Base-by-base conservation (phyloP, 1,139 yeast genomes). In the Meyerozyma carpophila region DNA sequence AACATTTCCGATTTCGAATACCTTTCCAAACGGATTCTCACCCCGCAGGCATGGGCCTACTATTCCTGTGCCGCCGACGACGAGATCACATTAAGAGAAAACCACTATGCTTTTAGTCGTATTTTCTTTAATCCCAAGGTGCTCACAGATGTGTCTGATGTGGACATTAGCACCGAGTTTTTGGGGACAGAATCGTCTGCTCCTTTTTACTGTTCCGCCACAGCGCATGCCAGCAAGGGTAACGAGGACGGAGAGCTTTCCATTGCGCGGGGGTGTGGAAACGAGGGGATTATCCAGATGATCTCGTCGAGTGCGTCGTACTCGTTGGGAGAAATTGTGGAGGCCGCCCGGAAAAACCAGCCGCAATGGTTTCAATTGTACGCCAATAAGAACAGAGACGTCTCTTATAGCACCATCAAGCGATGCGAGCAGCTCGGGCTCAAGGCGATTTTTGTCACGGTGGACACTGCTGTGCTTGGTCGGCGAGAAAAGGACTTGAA, bases 291-390 rank as follows among this genome's bases (percentile, higher is more conserved):
- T 39, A 75, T 84, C 40, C 95, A 88, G 60, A 87, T 87, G 94
- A 78, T 87, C 45, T 86, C 95, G 10, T 84, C 90, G 21, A 71
- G 84, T 52, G 86, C 94, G 1, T 82, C 91, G 3, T 83, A 85
- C 59, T 77, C 88, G 13, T 74, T 84, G 51, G 84, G 82, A 48
- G 94, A 86, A 53, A 82, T 86, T 51, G 77, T 82, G 4, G 80
- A 72, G 66, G 55, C 76, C 63, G 62, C 88, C 62, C 56, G 58
- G 10, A 77, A 70, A 37, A 58, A 59, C 32, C 85, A 69, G 47
- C 74, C 84, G 7, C 94, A 88, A 59, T 91, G 98, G 98, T 81
- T 82, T 61, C 98, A 91, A 65, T 70, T 91, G 43, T 91, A 91
- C 56, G 96, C 90, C 43, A 88, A 88, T 57, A 68, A 82, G 8